Conservation (phyloP, 2,329 filamentous ascomycete genomes). For the Domatiomyces catenatus region DNA sequence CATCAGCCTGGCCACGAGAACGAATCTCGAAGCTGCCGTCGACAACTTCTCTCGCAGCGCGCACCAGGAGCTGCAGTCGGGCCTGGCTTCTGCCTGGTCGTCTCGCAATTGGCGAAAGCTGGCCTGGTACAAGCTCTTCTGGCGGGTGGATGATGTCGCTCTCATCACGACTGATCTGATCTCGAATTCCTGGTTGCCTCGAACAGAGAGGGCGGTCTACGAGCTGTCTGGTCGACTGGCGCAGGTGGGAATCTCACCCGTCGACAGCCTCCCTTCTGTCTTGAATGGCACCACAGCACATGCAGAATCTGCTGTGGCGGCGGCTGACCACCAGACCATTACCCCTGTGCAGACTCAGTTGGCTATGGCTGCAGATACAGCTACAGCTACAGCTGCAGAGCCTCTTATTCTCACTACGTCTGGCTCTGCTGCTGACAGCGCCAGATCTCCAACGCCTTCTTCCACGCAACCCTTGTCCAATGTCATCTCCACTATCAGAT, state of each 20-base stretch:
- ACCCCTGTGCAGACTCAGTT: slow-evolving; percentile 10
- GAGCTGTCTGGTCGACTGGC: slow-evolving; percentile 65
- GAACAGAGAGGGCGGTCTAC: slow-evolving; percentile 66
- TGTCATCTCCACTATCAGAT: slow-evolving; percentile 59
- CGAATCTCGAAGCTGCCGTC: slow-evolving; percentile 43
- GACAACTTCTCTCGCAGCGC: slow-evolving; percentile 61
- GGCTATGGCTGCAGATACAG: slow-evolving; percentile 5
- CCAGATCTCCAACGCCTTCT: slow-evolving; percentile 8
- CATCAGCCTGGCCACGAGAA: slow-evolving; percentile 25
- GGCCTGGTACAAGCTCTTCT: slow-evolving; percentile 89
- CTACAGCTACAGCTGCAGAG: slow-evolving; percentile 4
- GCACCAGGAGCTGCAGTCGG: slow-evolving; percentile 66
- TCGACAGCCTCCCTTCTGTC: slow-evolving; percentile 1
- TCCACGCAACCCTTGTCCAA: slow-evolving; percentile 46
- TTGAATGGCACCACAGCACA: background rate
- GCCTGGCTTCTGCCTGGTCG: slow-evolving; percentile 62
- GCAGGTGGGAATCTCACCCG: slow-evolving; percentile 36
- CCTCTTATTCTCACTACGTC: slow-evolving; percentile 15
- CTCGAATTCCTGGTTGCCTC: slow-evolving; percentile 57
- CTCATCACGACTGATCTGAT: slow-evolving; percentile 71
- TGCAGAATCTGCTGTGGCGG: background rate
- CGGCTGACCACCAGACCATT: background rate
- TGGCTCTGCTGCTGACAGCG: slow-evolving; percentile 9
- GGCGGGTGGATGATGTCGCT: slow-evolving; percentile 81
- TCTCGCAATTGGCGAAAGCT: slow-evolving; percentile 65